Conservation (phyloP, 2,329 filamentous ascomycete genomes). For the Leptographium wingfieldii region DNA sequence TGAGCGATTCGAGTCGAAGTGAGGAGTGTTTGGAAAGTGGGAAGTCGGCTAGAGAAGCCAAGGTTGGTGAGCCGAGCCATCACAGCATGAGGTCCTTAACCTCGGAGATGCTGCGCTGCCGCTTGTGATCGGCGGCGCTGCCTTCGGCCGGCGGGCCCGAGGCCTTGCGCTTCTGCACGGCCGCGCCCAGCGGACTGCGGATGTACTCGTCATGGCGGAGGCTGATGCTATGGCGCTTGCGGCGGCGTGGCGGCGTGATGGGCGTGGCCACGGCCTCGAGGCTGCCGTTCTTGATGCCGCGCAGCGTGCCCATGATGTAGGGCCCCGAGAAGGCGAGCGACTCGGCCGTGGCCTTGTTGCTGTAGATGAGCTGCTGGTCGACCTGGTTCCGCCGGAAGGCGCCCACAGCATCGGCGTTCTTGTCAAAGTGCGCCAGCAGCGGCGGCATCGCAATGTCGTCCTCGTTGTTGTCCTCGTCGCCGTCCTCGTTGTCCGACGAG, state of each 20-base stretch:
- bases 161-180: conserved; percentile 43
- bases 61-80: background rate
- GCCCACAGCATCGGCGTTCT: conserved; percentile 55
- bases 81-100: conserved; percentile 26
- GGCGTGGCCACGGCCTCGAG: conserved; percentile 53
- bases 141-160: conserved; percentile 19
- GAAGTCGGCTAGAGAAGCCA: background rate
- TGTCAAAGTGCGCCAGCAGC: conserved; percentile 54
- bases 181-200: conserved; percentile 36
- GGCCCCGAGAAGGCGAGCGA: conserved; percentile 50
- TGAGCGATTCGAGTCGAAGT: background rate
- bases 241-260: conserved; percentile 54
- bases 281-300: conserved; percentile 52
- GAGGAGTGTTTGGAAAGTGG: no score
- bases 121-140: conserved; percentile 34
- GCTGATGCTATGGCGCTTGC: conserved; percentile 26
- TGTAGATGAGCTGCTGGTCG: conserved; percentile 47
- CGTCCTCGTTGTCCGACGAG: conserved; percentile 32
- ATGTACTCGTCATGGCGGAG: conserved; percentile 22
- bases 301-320: conserved; percentile 46
- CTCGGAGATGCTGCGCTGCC: conserved; percentile 46
- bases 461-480: conserved; percentile 19
- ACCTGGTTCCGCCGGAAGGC: conserved; percentile 62
- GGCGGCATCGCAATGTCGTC: conserved; percentile 33
- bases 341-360: conserved; percentile 47